Evolutionary conservation across 306 rosid species (phyloP), one percentile per base, ranked within the genome.

Genomic region (Comarum palustre): DNA sequence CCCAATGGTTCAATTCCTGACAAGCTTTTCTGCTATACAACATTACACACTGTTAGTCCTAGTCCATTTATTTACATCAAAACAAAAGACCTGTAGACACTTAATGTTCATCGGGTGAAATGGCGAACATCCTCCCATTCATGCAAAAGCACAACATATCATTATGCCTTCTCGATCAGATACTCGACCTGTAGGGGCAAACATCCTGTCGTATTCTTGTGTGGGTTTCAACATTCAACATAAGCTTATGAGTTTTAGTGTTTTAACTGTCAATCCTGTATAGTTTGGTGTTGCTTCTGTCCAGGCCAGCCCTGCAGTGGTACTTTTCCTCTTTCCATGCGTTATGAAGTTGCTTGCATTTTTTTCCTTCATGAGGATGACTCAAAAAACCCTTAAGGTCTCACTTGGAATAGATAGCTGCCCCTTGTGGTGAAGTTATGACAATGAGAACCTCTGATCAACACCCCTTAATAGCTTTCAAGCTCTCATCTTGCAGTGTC

Each of bases 401-500:
- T 60, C 72, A 50, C 78, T 82, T 78, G 75, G 82, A 72, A 75
- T 75, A 29, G 31, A 47, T 63, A 82, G 79, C 84, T 81, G 60
- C 79, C 80, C 83, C 82, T 46, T 82, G 72, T 82, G 86, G 83
- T 80, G 20, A 80, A 80, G 82, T 85, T 77, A 76, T 74, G 82
- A 75, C 78, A 79, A 75, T 45, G 58, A 54, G 59, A 75, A 77
- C 67, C 57, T 67, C 63, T 42, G 24, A 24, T 76, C 78, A 62
- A 92, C 93, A 90, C 92, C 93, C 96, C 86, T 48, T 87, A 79
- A 75, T 89, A 57, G 86, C 83, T 83, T 80, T 88, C 80, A 90
- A 74, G 86, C 81, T 92, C 81, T 95, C 99, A 59, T 89, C 97
- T 39, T 90, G 90, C 70, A 88, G 64, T 27, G 96, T 84, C 99